Evolutionary conservation across 805 yeast species (phyloP).

Genomic region (Schwanniomyces yamadae): DNA sequence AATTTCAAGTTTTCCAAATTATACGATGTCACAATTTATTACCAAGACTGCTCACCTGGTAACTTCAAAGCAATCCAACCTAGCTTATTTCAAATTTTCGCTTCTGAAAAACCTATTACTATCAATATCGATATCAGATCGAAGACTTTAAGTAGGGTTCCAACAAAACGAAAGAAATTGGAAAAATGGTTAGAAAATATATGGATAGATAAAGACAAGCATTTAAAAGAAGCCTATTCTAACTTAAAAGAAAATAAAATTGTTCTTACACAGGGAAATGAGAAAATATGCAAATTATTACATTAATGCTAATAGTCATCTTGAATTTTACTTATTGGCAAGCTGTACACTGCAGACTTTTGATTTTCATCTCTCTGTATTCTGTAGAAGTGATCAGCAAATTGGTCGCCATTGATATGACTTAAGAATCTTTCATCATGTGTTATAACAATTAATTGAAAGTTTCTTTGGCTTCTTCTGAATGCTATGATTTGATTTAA

Average conservation of each 20-base stretch:
- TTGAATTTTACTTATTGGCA: slow-evolving; percentile 41
- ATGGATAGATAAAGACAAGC: slow-evolving; percentile 70
- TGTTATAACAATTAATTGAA: slow-evolving; percentile 92
- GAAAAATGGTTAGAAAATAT: slow-evolving; percentile 74
- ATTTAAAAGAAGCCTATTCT: slow-evolving; percentile 6
- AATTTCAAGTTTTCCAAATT: slow-evolving; percentile 41
- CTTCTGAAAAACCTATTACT: slow-evolving; percentile 25
- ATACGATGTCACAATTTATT: slow-evolving; percentile 57
- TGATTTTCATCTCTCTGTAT: slow-evolving; percentile 80
- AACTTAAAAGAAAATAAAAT: background rate
- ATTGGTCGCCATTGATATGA: slow-evolving; percentile 80
- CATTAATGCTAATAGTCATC: slow-evolving; percentile 28
- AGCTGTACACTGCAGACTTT: slow-evolving; percentile 65
- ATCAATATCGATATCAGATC: slow-evolving; percentile 50
- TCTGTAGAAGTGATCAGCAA: slow-evolving; percentile 83
- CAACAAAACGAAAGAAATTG: slow-evolving; percentile 51
- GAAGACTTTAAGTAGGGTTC: slow-evolving; percentile 47
- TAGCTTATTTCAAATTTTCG: slow-evolving; percentile 29
- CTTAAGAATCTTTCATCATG: slow-evolving; percentile 91
- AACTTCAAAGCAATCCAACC: slow-evolving; percentile 15
- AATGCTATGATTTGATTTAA: slow-evolving; percentile 70
- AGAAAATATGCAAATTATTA: no score
- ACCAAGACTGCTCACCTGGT: slow-evolving; percentile 20
- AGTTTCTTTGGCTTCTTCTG: slow-evolving; percentile 77
- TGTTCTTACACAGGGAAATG: no score